A percentile compares a stretch with the other conserved stretches of the same genome.
Conservation (phyloP, 2,329 filamentous ascomycete species). For the Cercospora sesami region DNA sequence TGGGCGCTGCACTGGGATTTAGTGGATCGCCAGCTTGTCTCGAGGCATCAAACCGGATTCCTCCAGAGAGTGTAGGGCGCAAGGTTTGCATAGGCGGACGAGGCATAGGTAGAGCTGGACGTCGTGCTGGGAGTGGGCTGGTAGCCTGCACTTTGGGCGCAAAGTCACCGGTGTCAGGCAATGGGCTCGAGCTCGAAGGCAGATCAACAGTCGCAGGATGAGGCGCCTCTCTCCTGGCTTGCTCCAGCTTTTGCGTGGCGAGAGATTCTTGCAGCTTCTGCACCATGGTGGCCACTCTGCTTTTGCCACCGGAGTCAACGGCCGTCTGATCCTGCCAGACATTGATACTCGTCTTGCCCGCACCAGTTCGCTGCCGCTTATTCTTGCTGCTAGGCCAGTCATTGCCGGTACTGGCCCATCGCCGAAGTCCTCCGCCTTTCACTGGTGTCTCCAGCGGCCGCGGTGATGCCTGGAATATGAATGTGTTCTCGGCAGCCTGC, state of each 20-base stretch:
- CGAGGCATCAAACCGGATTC: slow-evolving; percentile 19
- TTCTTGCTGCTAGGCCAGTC: slow-evolving; percentile 47
- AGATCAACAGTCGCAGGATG: slow-evolving; percentile 28
- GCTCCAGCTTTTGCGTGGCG: slow-evolving; percentile 36
- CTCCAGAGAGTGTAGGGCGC: slow-evolving; percentile 24
- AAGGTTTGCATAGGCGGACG: slow-evolving; percentile 17
- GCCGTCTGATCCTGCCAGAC: slow-evolving; percentile 43
- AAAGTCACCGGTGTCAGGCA: slow-evolving; percentile 41
- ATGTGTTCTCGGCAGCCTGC: slow-evolving; percentile 44
- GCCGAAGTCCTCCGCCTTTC: slow-evolving; percentile 49
- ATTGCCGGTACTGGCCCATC: slow-evolving; percentile 54
- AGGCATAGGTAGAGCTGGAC: slow-evolving; percentile 18
- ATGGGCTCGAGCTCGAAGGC: slow-evolving; percentile 51
- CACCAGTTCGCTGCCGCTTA: slow-evolving; percentile 45
- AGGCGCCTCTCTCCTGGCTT: slow-evolving; percentile 19
- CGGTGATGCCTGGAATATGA: slow-evolving; percentile 51
- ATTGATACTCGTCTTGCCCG: slow-evolving; percentile 33
- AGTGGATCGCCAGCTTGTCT: slow-evolving; percentile 25
- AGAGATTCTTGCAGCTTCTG: slow-evolving; percentile 50
- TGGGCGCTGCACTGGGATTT: slow-evolving; percentile 27
- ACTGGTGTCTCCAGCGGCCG: slow-evolving; percentile 46
- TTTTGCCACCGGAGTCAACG: slow-evolving; percentile 33
- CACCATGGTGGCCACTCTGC: slow-evolving; percentile 42
- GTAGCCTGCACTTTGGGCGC: slow-evolving; percentile 12
- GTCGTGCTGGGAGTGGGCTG: slow-evolving; percentile 28